A percentile compares a stretch with the other conserved stretches of the same genome.
These are phyloP conservation scores for Lasiodiplodia sp. DNA, from an alignment of 2,329 filamentous ascomycete genomes.

Conservation along the genomic window DNA sequence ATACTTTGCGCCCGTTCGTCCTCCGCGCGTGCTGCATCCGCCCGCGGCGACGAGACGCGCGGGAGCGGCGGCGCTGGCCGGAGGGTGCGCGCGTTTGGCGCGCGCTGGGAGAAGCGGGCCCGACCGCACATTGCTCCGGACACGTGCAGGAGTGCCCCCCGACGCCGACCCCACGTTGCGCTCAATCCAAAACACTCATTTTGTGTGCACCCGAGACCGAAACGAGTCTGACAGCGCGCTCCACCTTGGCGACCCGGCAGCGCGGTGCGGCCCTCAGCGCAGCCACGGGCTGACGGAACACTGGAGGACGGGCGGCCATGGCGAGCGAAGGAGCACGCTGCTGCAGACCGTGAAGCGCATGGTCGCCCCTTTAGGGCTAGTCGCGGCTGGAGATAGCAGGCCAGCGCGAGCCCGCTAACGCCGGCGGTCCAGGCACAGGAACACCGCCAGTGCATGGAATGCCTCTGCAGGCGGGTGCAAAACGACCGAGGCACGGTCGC, in stretches of 20 bases:
- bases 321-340: constrained; percentile 15
- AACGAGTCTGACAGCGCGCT: constrained; percentile 16
- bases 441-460: background rate
- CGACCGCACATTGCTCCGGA: constrained; percentile 4
- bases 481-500: constrained; percentile 2
- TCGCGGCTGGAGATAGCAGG: constrained; percentile 6
- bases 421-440: constrained; percentile 26
- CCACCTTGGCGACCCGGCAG: constrained; percentile 14
- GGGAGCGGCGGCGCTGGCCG: constrained; percentile 17
- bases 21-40: constrained; percentile 1
- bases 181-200: constrained; percentile 24
- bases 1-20: constrained; percentile 15
- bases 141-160: constrained; percentile 2
- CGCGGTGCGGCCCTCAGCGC: constrained; percentile 9
- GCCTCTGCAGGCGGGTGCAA: constrained; percentile 3
- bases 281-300: background rate
- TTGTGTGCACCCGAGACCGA: constrained; percentile 17
- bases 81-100: background rate
- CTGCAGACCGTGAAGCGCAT: constrained; percentile 19
- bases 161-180: constrained; percentile 21
- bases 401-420: constrained; percentile 15
- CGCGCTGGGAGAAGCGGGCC: background rate
- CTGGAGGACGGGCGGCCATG: constrained; percentile 7
- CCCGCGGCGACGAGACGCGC: constrained; percentile 6
- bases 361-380: constrained; percentile 17